phyloP scores from a whole-genome alignment of 1,139 yeast genomes.

The Geotrichum phurueaensis region DNA sequence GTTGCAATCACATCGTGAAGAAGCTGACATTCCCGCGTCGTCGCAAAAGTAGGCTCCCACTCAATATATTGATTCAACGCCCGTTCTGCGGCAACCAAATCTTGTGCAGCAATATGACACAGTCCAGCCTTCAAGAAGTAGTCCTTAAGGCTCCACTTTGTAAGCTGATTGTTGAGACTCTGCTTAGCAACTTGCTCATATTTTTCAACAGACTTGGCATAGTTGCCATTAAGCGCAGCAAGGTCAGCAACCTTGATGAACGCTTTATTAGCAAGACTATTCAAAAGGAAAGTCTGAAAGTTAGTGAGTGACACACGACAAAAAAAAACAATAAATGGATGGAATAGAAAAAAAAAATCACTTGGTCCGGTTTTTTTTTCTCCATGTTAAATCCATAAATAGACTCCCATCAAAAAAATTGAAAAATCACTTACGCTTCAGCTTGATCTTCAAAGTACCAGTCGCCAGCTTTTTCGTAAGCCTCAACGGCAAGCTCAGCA shows the following conservation, averaged over 20 bases:
- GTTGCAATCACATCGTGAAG: conserved; percentile 58
- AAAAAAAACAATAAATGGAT: neutral
- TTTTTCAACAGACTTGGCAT: conserved; percentile 63
- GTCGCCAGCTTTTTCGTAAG: conserved; percentile 92
- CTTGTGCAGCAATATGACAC: conserved; percentile 74
- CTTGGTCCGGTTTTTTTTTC: neutral
- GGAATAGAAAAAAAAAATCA: neutral
- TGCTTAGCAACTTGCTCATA: conserved; percentile 75
- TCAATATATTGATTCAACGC: conserved; percentile 56
- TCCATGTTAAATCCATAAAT: neutral
- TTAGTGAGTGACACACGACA: neutral
- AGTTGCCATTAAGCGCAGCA: conserved; percentile 68
- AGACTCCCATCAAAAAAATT: neutral
- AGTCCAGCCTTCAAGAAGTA: conserved; percentile 79
- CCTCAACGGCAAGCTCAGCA: conserved; percentile 57
- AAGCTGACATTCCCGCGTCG: conserved; percentile 73
- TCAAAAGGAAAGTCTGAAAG: neutral
- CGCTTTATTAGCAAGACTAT: conserved; percentile 68
- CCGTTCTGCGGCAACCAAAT: conserved; percentile 77
- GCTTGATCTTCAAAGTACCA: conserved; percentile 95
- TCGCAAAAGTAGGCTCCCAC: conserved; percentile 73
- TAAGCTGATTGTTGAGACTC: conserved; percentile 64
- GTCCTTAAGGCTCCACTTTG: conserved; percentile 90
- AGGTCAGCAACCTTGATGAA: conserved; percentile 86
- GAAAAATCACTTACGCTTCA: conserved; percentile 45